These are phyloP conservation scores for Zygotorulaspora sp. DNA, from an alignment of 805 yeast genomes.

Conservation along the genomic window DNA sequence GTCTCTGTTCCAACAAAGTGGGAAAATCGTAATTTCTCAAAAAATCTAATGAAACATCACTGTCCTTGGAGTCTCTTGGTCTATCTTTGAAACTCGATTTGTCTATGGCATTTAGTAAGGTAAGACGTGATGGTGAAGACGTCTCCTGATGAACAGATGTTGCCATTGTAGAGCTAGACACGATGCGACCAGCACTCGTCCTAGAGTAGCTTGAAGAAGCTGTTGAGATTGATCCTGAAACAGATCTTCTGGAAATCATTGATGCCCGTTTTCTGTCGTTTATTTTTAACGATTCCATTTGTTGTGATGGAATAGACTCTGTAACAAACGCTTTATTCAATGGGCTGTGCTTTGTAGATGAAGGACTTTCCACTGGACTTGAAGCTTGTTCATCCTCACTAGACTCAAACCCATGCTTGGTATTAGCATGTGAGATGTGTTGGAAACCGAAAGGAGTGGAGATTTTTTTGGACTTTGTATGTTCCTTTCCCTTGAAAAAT, in stretches of 20 bases:
- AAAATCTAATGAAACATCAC: constrained; percentile 26
- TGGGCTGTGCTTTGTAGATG: constrained; percentile 6
- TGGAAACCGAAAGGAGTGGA: constrained; percentile 40
- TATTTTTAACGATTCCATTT: neutral
- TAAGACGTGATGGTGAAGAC: constrained; percentile 11
- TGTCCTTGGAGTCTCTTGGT: constrained; percentile 16
- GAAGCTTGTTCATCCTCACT: constrained; percentile 6
- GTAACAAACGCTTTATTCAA: constrained; percentile 18
- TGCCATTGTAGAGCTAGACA: constrained; percentile 32
- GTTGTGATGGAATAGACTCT: constrained; percentile 14
- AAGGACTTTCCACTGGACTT: neutral
- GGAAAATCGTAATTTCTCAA: constrained; percentile 30
- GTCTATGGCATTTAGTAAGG: constrained; percentile 17
- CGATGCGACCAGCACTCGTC: constrained; percentile 21
- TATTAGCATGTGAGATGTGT: constrained; percentile 40
- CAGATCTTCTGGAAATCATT: constrained; percentile 10
- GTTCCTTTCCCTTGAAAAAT: constrained; percentile 30
- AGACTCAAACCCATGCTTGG: constrained; percentile 17
- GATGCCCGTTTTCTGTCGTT: constrained; percentile 10
- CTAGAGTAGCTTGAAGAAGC: constrained; percentile 14
- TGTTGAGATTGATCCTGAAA: constrained; percentile 11
- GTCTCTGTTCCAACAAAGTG: constrained; percentile 27
- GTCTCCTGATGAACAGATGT: constrained; percentile 21
- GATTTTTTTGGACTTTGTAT: constrained; percentile 18
- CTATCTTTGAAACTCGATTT: constrained; percentile 17